These are phyloP conservation scores for Candida ponderosae DNA, from an alignment of 805 yeast species.

Conservation along the genomic window DNA sequence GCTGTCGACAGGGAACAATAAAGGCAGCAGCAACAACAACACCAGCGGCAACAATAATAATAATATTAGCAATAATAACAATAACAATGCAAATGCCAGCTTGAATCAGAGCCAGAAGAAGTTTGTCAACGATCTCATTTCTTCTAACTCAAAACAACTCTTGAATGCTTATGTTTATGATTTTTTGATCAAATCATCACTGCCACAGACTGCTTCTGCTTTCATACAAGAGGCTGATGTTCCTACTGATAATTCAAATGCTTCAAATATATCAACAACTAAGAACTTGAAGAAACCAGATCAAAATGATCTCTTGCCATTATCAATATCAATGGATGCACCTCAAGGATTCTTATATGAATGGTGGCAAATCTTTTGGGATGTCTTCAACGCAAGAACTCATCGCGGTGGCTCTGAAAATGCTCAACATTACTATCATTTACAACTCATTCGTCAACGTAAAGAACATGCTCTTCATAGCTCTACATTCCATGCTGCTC, in stretches of 20 bases:
- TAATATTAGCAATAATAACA: not conserved
- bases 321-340: slow-evolving; percentile 61
- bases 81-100: not conserved
- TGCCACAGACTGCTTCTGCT: slow-evolving; percentile 63
- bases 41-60: too few species aligned
- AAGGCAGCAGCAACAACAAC: too few species aligned
- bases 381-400: slow-evolving; percentile 76
- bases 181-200: slow-evolving; percentile 66
- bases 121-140: slow-evolving; percentile 18
- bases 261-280: too few species aligned
- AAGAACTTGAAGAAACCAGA: slow-evolving; percentile 15
- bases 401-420: slow-evolving; percentile 52
- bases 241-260: slow-evolving; percentile 15
- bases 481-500: slow-evolving; percentile 35
- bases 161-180: slow-evolving; percentile 84
- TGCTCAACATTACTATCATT: slow-evolving; percentile 67
- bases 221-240: slow-evolving; percentile 75
- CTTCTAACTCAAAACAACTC: slow-evolving; percentile 35
- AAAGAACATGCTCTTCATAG: slow-evolving; percentile 47
- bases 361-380: slow-evolving; percentile 98
- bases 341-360: slow-evolving; percentile 84
- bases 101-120: not conserved
- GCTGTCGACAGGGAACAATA: too few species aligned
- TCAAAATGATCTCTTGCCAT: slow-evolving; percentile 36
- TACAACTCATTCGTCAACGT: slow-evolving; percentile 49